These are phyloP conservation scores for Dacryopinax spathularia DNA, from an alignment of 768 basidiomycete genomes.

Conservation along the genomic window DNA sequence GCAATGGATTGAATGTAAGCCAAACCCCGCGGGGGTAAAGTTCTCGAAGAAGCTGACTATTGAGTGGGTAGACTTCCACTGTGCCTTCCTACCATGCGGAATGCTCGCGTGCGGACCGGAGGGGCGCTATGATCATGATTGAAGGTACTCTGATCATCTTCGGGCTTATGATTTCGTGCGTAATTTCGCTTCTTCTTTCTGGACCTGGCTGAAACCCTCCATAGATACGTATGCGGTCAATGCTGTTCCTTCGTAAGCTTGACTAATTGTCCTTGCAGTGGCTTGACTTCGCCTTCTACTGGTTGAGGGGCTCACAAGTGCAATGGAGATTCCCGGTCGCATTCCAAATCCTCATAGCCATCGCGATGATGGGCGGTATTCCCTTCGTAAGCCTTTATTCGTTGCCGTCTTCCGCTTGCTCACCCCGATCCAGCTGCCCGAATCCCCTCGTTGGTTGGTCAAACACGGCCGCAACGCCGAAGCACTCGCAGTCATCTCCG, in stretches of 20 bases:
- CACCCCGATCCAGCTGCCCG: background rate
- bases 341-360: slow-evolving; percentile 41
- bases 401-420: background rate
- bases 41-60: too few species aligned
- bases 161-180: slow-evolving; percentile 49
- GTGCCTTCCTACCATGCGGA: slow-evolving; percentile 53
- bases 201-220: background rate
- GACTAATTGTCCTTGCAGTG: slow-evolving; percentile 23
- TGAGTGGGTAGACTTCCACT: slow-evolving; percentile 44
- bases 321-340: slow-evolving; percentile 54
- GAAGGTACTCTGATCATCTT: slow-evolving; percentile 50
- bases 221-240: background rate
- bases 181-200: slow-evolving; percentile 8
- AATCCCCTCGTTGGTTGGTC: slow-evolving; percentile 33
- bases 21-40: too few species aligned
- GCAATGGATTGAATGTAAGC: slow-evolving; percentile 48
- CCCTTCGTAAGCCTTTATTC: slow-evolving; percentile 31
- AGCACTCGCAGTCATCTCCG: slow-evolving; percentile 45
- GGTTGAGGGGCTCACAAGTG: slow-evolving; percentile 35
- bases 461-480: slow-evolving; percentile 41
- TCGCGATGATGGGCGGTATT: slow-evolving; percentile 39
- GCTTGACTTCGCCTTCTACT: slow-evolving; percentile 52
- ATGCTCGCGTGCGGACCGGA: slow-evolving; percentile 42
- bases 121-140: slow-evolving; percentile 51
- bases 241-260: background rate